These are phyloP conservation scores for Dioszegia aurantiaca DNA, from an alignment of 768 basidiomycete genomes.

Conservation along the genomic window DNA sequence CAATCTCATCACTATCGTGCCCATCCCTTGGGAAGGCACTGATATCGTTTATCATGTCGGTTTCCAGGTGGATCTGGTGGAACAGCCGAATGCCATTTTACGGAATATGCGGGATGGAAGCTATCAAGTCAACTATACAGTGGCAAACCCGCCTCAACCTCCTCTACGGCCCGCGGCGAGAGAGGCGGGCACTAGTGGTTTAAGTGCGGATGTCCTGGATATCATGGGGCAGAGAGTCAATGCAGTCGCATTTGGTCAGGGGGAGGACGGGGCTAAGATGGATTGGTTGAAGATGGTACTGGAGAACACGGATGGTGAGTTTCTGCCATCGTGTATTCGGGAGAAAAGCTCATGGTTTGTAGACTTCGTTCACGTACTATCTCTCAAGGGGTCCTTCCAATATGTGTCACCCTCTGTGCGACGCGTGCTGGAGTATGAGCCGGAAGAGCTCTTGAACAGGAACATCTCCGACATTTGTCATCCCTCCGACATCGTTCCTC, in stretches of 20 bases:
- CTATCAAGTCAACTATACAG: conserved; percentile 66
- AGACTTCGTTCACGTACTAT: conserved; percentile 88
- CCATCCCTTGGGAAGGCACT: conserved; percentile 68
- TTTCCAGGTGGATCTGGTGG: conserved; percentile 89
- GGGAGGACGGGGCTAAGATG: conserved; percentile 49
- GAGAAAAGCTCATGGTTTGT: not conserved
- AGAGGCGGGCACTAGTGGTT: conserved; percentile 35
- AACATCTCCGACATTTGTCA: conserved; percentile 79
- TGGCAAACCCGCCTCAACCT: conserved; percentile 44
- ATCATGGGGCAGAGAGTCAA: conserved; percentile 40
- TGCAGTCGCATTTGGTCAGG: conserved; percentile 29
- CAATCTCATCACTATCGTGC: conserved; percentile 87
- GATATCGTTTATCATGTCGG: conserved; percentile 85
- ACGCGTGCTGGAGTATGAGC: conserved; percentile 77
- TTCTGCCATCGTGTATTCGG: no score
- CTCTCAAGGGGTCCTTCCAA: conserved; percentile 85
- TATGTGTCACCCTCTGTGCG: conserved; percentile 83
- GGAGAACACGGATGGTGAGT: conserved; percentile 54
- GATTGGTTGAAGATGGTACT: conserved; percentile 54
- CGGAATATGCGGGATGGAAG: conserved; percentile 74
- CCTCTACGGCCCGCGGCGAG: conserved; percentile 34
- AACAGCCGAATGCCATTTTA: conserved; percentile 79
- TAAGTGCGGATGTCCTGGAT: conserved; percentile 41
- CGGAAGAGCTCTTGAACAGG: conserved; percentile 76
- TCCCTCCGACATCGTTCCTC: conserved; percentile 81